Base-by-base conservation (phyloP, 441 rosid genomes). In the Eutrema salsugineum region DNA sequence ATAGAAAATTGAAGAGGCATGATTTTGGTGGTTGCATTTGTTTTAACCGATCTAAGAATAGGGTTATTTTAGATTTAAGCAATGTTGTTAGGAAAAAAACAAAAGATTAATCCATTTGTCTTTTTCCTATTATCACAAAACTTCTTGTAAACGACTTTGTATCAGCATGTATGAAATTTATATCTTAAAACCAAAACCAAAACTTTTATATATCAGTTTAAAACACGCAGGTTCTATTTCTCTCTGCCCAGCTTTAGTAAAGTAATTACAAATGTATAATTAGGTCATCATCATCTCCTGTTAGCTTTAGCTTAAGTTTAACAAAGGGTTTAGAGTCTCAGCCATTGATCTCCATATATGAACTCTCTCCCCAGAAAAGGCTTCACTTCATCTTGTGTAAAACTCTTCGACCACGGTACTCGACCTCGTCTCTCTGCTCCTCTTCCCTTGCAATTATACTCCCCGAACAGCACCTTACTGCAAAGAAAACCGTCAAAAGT, bases 381-480 rank as follows among this genome's bases (percentile, higher is more conserved):
- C 60, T 63, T 82, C 8, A 80, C 91, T 67, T 95, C 87, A 67
- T 76, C 73, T 3, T 57, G 72, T 67, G 77, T 83, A 42, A 90
- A 79, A 24, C 49, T 78, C 80, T 85, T 95, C 0, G 81, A 77
- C 99, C 99, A 91, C 16, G 92, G 88, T 32, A 86, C 95, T 30
- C 97, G 68, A 0, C 80, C 79, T 36, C 84, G 63, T 63, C 78
- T 83, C 58, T 85, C 79, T 5, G 97, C 93, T 76, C 99, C 99
- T 79, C 80, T 78, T 63, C 98, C 99, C 20, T 57, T 76, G 84
- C 95, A 88, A 56, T 77, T 80, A 46, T 83, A 92, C 77, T 95
- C 98, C 8, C 96, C 96, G 22, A 95, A 95, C 39, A 81, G 77
- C 3, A 71, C 91, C 9, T 93, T 88, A 75, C 97, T 94, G 90